Base-by-base conservation (phyloP, 2,329 filamentous ascomycete genomes). In the Colletotrichum euphorbiae region DNA sequence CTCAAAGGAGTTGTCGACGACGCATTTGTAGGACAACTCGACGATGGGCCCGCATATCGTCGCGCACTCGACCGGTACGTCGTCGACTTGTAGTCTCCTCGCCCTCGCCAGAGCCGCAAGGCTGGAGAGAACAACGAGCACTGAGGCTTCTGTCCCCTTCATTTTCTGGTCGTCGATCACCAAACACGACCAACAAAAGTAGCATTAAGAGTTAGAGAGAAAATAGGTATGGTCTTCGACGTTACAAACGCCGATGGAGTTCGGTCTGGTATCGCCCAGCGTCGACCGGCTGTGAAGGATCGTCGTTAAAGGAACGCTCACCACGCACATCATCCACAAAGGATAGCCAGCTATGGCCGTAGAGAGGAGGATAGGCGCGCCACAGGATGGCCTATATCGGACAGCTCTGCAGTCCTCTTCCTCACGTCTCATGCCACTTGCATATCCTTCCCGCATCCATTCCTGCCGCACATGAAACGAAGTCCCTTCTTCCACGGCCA, bases 11-110 rank as follows among this genome's bases (percentile, higher is more conserved):
- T 62, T 59, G 28, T 72, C 71, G 36, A 74, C 55, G 69, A 75
- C 75, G 74, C 80, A 82, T 50, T 76, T 75, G 9, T 73, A 73
- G 36, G 78, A 78, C n/a, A 82, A 72, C 72, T 82, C 80, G 63
- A 82, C 79, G 55, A 82, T 77, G 58, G 80, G 80, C 4, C 80
- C 80, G 73, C 80, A 82, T 58, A 82, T 81, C 43, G 77, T 77
- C 40, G 79, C 79, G 66, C 80, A 82, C 59, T 75, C 73, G 21
- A 80, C 65, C 36, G 80, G 80, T 15, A 82, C 77, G 28, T 80
- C 77, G 21, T 78, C 73, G 12, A 76, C 73, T 17, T 74, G 75
- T 40, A 82, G 72, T 33, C 74, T 74, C 38, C 78, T 76, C 28
- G 75, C 75, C 8, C 70, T 59, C 42, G 72, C 73, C 55, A 76